phyloP scores from a whole-genome alignment of 192 early-diverging fungal species.

The Chytriomyces sp. region DNA sequence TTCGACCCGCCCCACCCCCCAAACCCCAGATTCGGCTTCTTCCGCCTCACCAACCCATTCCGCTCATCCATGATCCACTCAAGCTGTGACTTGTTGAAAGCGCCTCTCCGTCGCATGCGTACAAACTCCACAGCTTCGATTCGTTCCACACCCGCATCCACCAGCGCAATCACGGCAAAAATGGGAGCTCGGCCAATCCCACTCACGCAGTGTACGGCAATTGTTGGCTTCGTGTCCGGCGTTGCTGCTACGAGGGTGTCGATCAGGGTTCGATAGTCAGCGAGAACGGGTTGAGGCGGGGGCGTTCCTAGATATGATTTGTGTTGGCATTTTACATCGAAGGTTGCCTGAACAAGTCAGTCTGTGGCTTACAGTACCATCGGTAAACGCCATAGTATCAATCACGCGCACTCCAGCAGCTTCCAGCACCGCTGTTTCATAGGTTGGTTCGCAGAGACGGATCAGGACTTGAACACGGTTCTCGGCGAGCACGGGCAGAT shows the following conservation, averaged over 20 bases:
- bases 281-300: slow-evolving; percentile 43
- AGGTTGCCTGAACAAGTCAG: too few relatives aligned
- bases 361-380: slow-evolving; percentile 56
- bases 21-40: background rate
- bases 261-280: slow-evolving; percentile 64
- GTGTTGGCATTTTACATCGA: background rate
- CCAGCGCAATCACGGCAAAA: slow-evolving; percentile 77
- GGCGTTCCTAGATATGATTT: slow-evolving; percentile 46
- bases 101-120: slow-evolving; percentile 69
- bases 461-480: slow-evolving; percentile 74
- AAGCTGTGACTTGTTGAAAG: slow-evolving; percentile 73
- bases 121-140: slow-evolving; percentile 75
- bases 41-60: slow-evolving; percentile 12
- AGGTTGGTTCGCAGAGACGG: slow-evolving; percentile 81
- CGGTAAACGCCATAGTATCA: slow-evolving; percentile 82
- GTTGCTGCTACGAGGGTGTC: slow-evolving; percentile 31
- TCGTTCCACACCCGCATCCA: slow-evolving; percentile 75
- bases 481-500: slow-evolving; percentile 37
- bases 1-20: too few relatives aligned
- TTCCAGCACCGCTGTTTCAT: slow-evolving; percentile 66
- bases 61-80: slow-evolving; percentile 61
- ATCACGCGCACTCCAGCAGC: slow-evolving; percentile 71
- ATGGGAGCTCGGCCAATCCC: slow-evolving; percentile 95
- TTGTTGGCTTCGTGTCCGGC: slow-evolving; percentile 17
- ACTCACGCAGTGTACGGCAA: slow-evolving; percentile 37